Evolutionary conservation across 2,329 filamentous ascomycete genomes (phyloP), one percentile per base, ranked within the genome.

Genomic region (Camillea tinctor): DNA sequence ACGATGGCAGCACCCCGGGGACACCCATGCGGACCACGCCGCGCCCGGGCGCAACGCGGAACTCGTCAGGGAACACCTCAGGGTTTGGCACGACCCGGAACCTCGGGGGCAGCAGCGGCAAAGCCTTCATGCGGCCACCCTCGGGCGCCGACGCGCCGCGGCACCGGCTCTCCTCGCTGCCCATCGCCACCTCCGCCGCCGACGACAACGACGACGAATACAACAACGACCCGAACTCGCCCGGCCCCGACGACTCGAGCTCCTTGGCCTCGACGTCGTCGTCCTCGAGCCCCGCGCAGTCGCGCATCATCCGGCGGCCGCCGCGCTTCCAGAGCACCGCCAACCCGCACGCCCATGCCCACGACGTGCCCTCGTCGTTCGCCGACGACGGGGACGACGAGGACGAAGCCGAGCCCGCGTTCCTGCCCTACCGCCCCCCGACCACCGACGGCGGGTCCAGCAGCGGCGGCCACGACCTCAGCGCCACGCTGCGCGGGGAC

Each of bases 291-390:
- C 81, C 82, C 0, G 84, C 81, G 3, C 81, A 86, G 68, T 87
- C 84, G 15, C 79, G 84, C 58, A 86, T 87, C 63, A 86, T 87
- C 67, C 81, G 83, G 21, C 81, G 84, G 1, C 84, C 84, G 2
- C 84, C 84, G 11, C 79, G 82, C 20, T 85, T 81, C 59, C 76
- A 80, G 54, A 60, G 60, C 64, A 60, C 60, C 64, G 70, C n/a
- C n/a, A n/a, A n/a, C n/a, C n/a, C n/a, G n/a, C n/a, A n/a, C n/a
- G n/a, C n/a, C n/a, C n/a, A n/a, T n/a, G n/a, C n/a, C n/a, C n/a
- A 67, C 19, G 76, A 80, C n/a, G 71, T 69, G 13, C 67, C 68
- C 3, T 71, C 68, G n/a, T 69, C 68, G 4, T 78, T 77, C 26
- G 75, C 75, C 13, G 81, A 76, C 20, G 84, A 85, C n/a, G 82